phyloP scores from a whole-genome alignment of 176 grass and related monocot genomes.

The Oryza officinalis region DNA sequence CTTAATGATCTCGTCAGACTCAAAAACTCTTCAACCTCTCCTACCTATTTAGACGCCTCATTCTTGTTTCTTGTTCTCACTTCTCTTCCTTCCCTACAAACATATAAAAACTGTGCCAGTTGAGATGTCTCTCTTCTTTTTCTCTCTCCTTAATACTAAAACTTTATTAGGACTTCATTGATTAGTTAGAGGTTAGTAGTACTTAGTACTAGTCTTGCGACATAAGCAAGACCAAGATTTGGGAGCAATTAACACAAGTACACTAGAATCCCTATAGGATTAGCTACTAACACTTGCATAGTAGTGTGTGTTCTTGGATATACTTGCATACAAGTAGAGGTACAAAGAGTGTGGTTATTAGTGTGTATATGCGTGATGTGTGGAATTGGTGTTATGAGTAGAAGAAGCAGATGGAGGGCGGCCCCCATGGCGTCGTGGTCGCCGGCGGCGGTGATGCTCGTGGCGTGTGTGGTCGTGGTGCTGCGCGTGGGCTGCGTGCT shows the following conservation, averaged over 20 bases:
- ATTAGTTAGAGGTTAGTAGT: slow-evolving; percentile 6
- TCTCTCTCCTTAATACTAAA: slow-evolving; percentile 27
- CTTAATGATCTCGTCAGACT: slow-evolving; percentile 43
- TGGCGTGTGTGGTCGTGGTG: slow-evolving; percentile 24
- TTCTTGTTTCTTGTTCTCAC: slow-evolving; percentile 27
- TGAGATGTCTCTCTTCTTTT: slow-evolving; percentile 11
- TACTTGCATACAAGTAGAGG: slow-evolving; percentile 15
- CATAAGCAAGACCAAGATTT: slow-evolving; percentile 69
- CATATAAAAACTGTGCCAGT: slow-evolving; percentile 43
- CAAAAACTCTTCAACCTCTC: slow-evolving; percentile 15
- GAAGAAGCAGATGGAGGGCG: slow-evolving; percentile 44
- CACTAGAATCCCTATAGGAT: slow-evolving; percentile 13
- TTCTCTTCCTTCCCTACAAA: slow-evolving; percentile 2
- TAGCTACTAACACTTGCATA: slow-evolving; percentile 22
- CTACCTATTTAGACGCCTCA: slow-evolving; percentile 24
- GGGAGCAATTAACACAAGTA: slow-evolving; percentile 28
- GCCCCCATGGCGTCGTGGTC: not conserved
- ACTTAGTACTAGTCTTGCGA: slow-evolving; percentile 37
- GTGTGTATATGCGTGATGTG: slow-evolving; percentile 15
- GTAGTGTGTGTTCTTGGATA: slow-evolving; percentile 37
- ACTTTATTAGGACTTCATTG: slow-evolving; percentile 28
- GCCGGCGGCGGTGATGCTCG: not conserved
- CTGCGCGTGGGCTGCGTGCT: slow-evolving; percentile 27
- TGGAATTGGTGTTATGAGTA: slow-evolving; percentile 24
- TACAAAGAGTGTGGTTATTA: not conserved